Conservation (phyloP, 2,329 filamentous ascomycete genomes). For the Grosmannia serpens region DNA sequence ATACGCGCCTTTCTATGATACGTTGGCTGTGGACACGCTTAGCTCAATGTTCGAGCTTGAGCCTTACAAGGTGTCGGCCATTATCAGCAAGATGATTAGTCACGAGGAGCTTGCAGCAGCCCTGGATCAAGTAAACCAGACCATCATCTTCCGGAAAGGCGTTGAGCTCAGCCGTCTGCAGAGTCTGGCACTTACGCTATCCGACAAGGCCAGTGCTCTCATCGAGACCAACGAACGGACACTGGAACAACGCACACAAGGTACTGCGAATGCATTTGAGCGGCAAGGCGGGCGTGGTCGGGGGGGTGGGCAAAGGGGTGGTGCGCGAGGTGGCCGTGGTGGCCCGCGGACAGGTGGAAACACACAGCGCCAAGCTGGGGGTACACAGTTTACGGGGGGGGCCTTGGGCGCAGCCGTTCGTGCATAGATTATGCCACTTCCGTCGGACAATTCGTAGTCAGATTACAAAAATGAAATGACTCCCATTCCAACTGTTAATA, state of each 20-base stretch:
- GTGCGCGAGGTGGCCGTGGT: constrained; percentile 49
- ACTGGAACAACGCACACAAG: constrained; percentile 91
- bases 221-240: constrained; percentile 98
- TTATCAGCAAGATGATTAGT: constrained; percentile 98
- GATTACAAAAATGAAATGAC: neutral
- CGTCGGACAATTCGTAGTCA: neutral
- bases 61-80: constrained; percentile 79
- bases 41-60: constrained; percentile 93
- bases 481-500: neutral
- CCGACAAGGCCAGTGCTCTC: constrained; percentile 89
- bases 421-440: constrained; percentile 32
- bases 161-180: constrained; percentile 95
- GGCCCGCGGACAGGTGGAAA: constrained; percentile 47
- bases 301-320: constrained; percentile 54
- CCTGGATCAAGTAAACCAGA: constrained; percentile 93
- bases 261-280: constrained; percentile 91
- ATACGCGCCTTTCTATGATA: constrained; percentile 98
- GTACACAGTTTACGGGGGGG: constrained; percentile 72
- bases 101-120: constrained; percentile 96
- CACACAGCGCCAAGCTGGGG: constrained; percentile 54
- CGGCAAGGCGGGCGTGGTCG: constrained; percentile 72
- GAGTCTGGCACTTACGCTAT: constrained; percentile 84
- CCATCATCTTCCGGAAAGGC: constrained; percentile 98
- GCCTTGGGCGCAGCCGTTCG: constrained; percentile 60
- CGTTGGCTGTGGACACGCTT: constrained; percentile 74